Evolutionary conservation across 163 green algal species (phyloP).

Genomic region (Chlamydomonas reinhardtii): DNA sequence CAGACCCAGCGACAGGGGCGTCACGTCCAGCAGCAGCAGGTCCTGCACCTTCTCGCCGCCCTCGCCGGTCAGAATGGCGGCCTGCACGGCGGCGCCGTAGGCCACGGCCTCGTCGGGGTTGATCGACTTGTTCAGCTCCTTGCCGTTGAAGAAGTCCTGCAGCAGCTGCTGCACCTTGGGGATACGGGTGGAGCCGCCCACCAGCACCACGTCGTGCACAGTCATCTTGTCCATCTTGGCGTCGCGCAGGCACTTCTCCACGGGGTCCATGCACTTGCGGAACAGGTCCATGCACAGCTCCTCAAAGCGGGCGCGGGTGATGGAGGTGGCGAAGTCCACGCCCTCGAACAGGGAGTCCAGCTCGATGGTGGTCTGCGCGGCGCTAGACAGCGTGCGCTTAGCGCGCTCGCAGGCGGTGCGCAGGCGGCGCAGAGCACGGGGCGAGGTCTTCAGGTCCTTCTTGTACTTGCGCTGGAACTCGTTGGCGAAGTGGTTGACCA

Average conservation of each 20-base stretch:
- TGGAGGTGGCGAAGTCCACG: conserved; percentile 94
- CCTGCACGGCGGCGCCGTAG: conserved; percentile 94
- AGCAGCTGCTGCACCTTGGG: conserved; percentile 95
- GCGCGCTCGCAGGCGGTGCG: conserved; percentile 77
- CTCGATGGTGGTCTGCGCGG: conserved; percentile 96
- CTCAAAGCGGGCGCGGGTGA: conserved; percentile 92
- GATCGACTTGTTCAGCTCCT: conserved; percentile 99
- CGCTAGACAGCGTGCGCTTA: conserved; percentile 94
- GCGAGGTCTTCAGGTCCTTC: conserved; percentile 97
- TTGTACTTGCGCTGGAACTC: conserved; percentile 99
- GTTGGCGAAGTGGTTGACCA: conserved; percentile 96
- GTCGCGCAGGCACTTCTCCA: conserved; percentile 93
- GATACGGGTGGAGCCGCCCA: conserved; percentile 91
- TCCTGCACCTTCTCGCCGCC: conserved; percentile 82
- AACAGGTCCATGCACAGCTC: conserved; percentile 95
- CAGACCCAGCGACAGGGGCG: conserved; percentile 93
- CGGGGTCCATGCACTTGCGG: conserved; percentile 98
- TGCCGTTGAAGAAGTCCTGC: conserved; percentile 98
- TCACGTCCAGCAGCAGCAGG: conserved; percentile 97
- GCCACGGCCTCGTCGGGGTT: conserved; percentile 99
- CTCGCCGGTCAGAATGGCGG: conserved; percentile 84
- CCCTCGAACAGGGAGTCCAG: conserved; percentile 98
- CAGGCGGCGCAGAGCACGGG: conserved; percentile 85
- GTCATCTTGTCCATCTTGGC: conserved; percentile 90
- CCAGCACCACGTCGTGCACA: conserved; percentile 94